Base-by-base conservation (phyloP, 2,329 filamentous ascomycete species). In the Plectosphaerella sp. region DNA sequence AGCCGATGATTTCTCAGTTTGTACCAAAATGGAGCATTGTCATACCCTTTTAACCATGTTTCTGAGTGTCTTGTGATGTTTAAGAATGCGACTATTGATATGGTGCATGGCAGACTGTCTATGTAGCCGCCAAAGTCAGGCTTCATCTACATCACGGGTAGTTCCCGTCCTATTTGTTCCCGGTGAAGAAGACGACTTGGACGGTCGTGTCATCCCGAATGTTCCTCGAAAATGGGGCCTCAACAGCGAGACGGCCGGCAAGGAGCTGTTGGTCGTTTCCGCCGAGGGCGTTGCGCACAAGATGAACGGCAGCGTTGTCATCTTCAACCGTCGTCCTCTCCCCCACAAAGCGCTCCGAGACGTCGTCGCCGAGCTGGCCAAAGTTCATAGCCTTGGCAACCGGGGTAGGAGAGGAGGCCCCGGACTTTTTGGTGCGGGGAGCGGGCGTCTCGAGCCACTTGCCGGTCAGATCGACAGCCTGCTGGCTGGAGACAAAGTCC, bases 201-300 rank as follows among this genome's bases (percentile, higher is more conserved):
- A 94, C 87, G 0, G 90, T 94, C 51, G 93, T 76, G 64, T 94
- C 90, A 61, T 94, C 90, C 58, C 88, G 82, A 45, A 70, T 64
- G 47, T 65, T 62, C 56, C 89, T 76, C 39, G 86, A 87, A 59
- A 86, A 83, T 0, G 90, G 89, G 56, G 83, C 83, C 9, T 83
- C 82, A 25, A 90, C 76, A 1, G 88, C 89, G 62, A 93, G 71
- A 47, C 90, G 70, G 5, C 87, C 89, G 58, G 84, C 84, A 22
- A 94, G 74, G 76, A 91, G 82, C 61, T 90, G 86, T 58, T 80
- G 77, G 58, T 92, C 82, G 53, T 82, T 86, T 5, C 90, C 90
- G 39, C 90, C 90, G 14, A 94, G 79, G 1, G 88, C 88, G 62
- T 94, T 95, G 56, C 89, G 82, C 42, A 91, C 81, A 39, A 94